Base-by-base conservation (phyloP, 2,329 filamentous ascomycete genomes). In the Cladobotryum protrusum region DNA sequence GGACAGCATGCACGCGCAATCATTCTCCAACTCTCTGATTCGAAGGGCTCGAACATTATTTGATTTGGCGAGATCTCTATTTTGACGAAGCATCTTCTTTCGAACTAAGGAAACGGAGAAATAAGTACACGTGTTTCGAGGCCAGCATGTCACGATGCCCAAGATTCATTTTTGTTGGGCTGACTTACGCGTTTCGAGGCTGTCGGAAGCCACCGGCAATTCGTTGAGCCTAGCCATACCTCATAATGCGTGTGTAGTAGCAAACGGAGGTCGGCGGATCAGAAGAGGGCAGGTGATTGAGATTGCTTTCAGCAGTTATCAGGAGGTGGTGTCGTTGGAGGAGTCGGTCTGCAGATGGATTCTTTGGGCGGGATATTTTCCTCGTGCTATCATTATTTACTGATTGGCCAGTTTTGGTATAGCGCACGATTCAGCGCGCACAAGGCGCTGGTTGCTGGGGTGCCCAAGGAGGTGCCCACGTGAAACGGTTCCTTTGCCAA, bases 181-280 rank as follows among this genome's bases (percentile, higher is more conserved):
- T 5, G 54, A 78, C 85, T 67, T 75, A 89, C 86, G 73, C 63
- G 78, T 82, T 65, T 91, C 87, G 58, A 89, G 69, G 63, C 75
- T 83, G 70, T 89, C 86, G 64, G 75, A 76, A 62, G 85, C 78
- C 70, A 77, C 72, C 56, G 82, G 77, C 63, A 80, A 79, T 75
- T 90, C 87, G 72, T 91, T 91, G 59, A 92, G 77, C 72, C 87
- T 81, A 71, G 87, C 87, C 87, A 92, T 92, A 61, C 68, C 66
- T 73, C 74, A 67, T 66, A 61, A 57, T 65, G 61, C 49, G 49
- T 43, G 48, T 39, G 70, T 67, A 57, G 52, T 60, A 47, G 49
- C 43, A 43, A n/a, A 43, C 20, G 37, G 42, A 35, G 32, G 45
- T 42, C n/a, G 17, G 18, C 17, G 14, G 24, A 19, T 32, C 36